phyloP scores from a whole-genome alignment of 768 basidiomycete species.

The Gymnopilus dilepis region DNA sequence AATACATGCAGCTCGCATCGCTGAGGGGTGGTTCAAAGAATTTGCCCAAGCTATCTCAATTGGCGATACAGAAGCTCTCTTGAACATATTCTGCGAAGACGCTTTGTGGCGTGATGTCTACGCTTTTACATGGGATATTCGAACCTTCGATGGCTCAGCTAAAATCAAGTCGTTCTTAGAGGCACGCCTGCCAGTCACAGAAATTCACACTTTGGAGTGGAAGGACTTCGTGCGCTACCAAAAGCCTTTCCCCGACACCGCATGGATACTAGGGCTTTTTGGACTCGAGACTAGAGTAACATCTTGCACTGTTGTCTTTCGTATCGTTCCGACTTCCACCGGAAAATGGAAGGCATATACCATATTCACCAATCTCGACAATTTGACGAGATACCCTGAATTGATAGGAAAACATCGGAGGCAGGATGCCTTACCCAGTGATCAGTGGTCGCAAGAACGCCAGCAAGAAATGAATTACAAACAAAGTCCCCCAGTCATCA shows the following conservation, averaged over 20 bases:
- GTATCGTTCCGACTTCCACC: conserved; percentile 50
- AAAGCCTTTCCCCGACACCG: conserved; percentile 53
- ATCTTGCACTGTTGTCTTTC: conserved; percentile 53
- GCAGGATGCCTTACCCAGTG: conserved; percentile 49
- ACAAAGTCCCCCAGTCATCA: conserved; percentile 54
- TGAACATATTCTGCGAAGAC: conserved; percentile 30
- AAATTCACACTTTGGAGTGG: conserved; percentile 24
- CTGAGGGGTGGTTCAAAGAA: conserved; percentile 29
- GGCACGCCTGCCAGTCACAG: conserved; percentile 36
- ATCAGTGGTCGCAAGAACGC: conserved; percentile 54
- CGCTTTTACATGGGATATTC: conserved; percentile 58
- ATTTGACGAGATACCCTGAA: conserved; percentile 57
- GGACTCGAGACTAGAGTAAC: conserved; percentile 59
- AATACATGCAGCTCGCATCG: conserved; percentile 16
- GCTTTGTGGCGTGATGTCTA: conserved; percentile 56
- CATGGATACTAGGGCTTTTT: conserved; percentile 63
- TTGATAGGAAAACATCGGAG: conserved; percentile 51
- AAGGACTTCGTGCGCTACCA: conserved; percentile 32
- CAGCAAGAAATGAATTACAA: conserved; percentile 48
- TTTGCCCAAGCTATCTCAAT: conserved; percentile 23
- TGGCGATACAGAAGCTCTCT: conserved; percentile 20
- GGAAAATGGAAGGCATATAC: conserved; percentile 63
- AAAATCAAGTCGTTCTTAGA: conserved; percentile 44
- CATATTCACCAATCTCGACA: conserved; percentile 62
- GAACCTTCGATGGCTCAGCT: conserved; percentile 45